These are phyloP conservation scores for Eutreptiella sp. DNA, from an alignment of 208 protist genomes.

Conservation along the genomic window DNA sequence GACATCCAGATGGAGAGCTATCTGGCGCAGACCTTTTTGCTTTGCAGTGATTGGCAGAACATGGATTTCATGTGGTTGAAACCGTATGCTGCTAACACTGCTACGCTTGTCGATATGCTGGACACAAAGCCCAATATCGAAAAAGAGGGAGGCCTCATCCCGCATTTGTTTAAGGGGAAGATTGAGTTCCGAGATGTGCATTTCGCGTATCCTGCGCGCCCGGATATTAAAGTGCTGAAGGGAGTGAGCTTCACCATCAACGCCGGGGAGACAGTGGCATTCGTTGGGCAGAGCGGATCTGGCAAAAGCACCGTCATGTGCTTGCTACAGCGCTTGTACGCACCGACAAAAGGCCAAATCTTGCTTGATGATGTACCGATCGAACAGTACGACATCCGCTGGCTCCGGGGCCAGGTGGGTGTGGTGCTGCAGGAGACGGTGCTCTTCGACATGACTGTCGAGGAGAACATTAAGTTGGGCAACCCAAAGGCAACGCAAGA, in stretches of 20 bases:
- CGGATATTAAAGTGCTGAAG: conserved; percentile 61
- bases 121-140: too few species aligned
- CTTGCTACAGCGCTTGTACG: conserved; percentile 72
- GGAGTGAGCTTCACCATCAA: conserved; percentile 56
- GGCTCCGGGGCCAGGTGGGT: conserved; percentile 63
- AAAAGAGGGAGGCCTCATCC: too few species aligned
- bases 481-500: conserved; percentile 67
- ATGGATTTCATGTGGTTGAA: too few species aligned
- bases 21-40: too few species aligned
- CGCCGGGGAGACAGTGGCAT: conserved; percentile 57
- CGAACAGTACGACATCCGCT: conserved; percentile 49
- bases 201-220: conserved; percentile 66
- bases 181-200: conserved; percentile 76
- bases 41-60: too few species aligned
- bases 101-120: too few species aligned
- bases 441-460: conserved; percentile 68
- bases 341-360: conserved; percentile 52
- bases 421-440: conserved; percentile 76
- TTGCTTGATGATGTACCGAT: conserved; percentile 56
- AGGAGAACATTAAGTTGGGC: conserved; percentile 83
- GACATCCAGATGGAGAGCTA: too few species aligned
- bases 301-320: conserved; percentile 71
- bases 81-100: too few species aligned
- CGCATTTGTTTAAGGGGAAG: too few species aligned
- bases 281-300: conserved; percentile 68